Conservation (phyloP, 140 eudicot species). For the Erigeron philadelphicus region DNA sequence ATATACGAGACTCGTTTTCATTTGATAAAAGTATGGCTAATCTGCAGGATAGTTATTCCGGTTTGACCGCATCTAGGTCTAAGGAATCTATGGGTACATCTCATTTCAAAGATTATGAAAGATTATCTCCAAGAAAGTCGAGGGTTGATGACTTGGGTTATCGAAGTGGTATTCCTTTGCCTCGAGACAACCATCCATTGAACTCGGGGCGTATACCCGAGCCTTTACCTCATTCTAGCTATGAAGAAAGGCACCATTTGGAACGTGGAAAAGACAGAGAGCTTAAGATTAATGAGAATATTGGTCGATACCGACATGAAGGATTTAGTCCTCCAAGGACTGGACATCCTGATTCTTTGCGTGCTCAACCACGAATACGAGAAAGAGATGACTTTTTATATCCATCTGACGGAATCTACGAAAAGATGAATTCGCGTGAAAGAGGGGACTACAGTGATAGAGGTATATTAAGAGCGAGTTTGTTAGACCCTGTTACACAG, state of each 20-base stretch:
- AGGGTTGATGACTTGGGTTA: conserved; percentile 29
- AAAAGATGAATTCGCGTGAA: conserved; percentile 27
- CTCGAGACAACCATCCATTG: conserved; percentile 34
- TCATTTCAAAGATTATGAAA: conserved; percentile 36
- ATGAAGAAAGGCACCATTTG: conserved; percentile 36
- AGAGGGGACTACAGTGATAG: conserved; percentile 31
- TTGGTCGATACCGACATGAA: conserved; percentile 22
- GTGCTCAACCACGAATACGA: conserved; percentile 27
- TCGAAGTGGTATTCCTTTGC: conserved; percentile 34
- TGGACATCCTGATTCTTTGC: conserved; percentile 30
- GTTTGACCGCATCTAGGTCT: conserved; percentile 28
- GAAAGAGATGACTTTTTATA: conserved; percentile 31
- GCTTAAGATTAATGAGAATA: conserved; percentile 24
- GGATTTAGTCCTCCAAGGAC: conserved; percentile 33
- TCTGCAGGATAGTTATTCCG: conserved; percentile 26
- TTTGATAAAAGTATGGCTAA: conserved; percentile 31
- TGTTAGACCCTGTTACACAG: conserved; percentile 31
- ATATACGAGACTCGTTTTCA: conserved; percentile 19
- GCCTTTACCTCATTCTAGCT: conserved; percentile 24
- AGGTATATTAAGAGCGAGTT: conserved; percentile 21
- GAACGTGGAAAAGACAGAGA: conserved; percentile 26
- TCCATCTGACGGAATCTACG: conserved; percentile 38
- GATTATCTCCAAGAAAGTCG: conserved; percentile 36
- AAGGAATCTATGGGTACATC: conserved; percentile 33
- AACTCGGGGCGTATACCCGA: conserved; percentile 24